These are phyloP conservation scores for Termitomyces sp. DNA, from an alignment of 768 basidiomycete species.

Conservation along the genomic window DNA sequence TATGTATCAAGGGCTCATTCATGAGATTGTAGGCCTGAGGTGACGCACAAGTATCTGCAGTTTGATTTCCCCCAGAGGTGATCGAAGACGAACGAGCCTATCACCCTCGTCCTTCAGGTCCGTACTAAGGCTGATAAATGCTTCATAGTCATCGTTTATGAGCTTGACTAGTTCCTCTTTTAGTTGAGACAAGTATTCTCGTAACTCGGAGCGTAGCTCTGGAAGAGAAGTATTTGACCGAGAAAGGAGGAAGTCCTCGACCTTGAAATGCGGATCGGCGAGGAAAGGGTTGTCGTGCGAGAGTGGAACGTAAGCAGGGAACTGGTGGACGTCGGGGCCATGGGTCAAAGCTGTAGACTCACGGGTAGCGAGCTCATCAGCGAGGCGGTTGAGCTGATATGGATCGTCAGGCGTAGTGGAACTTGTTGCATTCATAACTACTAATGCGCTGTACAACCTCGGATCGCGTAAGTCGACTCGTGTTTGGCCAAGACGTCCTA, in stretches of 20 bases:
- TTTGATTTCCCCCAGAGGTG: slow-evolving; percentile 61
- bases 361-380: slow-evolving; percentile 61
- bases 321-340: slow-evolving; percentile 31
- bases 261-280: slow-evolving; percentile 62
- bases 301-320: slow-evolving; percentile 66
- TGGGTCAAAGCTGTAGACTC: slow-evolving; percentile 28
- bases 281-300: slow-evolving; percentile 78
- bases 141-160: slow-evolving; percentile 98
- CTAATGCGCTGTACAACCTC: neutral
- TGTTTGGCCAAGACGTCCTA: neutral
- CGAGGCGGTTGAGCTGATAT: slow-evolving; percentile 65
- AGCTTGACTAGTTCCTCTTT: slow-evolving; percentile 93
- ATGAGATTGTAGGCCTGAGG: neutral
- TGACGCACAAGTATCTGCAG: slow-evolving; percentile 61
- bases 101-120: slow-evolving; percentile 84
- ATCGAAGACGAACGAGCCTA: slow-evolving; percentile 61
- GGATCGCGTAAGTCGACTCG: neutral
- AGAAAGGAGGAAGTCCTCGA: slow-evolving; percentile 85
- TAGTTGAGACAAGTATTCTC: slow-evolving; percentile 76
- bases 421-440: slow-evolving; percentile 7
- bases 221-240: slow-evolving; percentile 80
- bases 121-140: slow-evolving; percentile 94
- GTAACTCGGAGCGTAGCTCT: slow-evolving; percentile 82
- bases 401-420: slow-evolving; percentile 32
- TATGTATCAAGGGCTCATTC: neutral